Base-by-base conservation (phyloP, 192 early-diverging fungal species). In the Gonapodya prolifera region DNA sequence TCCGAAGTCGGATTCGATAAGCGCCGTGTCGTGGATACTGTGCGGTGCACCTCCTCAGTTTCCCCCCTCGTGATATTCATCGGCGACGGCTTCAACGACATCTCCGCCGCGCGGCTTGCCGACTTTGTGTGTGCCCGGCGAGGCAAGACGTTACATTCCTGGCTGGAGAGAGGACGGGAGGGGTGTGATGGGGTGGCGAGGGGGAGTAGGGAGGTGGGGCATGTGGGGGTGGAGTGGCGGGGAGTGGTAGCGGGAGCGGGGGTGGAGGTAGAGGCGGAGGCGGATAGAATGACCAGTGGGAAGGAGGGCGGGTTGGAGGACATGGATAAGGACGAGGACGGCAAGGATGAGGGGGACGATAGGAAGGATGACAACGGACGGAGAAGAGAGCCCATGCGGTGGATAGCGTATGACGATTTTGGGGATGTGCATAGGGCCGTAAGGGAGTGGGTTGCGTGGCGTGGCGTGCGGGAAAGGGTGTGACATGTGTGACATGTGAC, bases 81-180 rank as follows among this genome's bases (percentile, higher is more conserved):
- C 45, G 93, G 93, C 2, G 93, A 94, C 80, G 92, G 93, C 45
- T 85, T 94, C 18, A 88, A 86, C 1, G 93, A 94, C 78, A 83
- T 94, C 31, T 88, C 87, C 17, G 93, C 91, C 29, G 92, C 93
- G 23, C 80, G 85, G 28, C 86, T 91, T 30, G 91, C 91, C 0
- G 92, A 94, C 70, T 69, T 91, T 30, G 81, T 94, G 30, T 92
- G 92, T 83, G 92, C 92, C 1, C 86, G 90, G 75, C 81, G 83
- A 34, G 92, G 87, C 35, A 86, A 91, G 73, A 86, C 8, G 8
- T 23, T 61, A 16, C 45, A 61, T 61, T 61, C 8, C 23, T 61
- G 45, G 45, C 23, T 8, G 45, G 45, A 23, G 23, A 61, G 45
- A 61, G 8, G 45, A 16, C 45, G 45, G 45, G 45, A 61, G 8